Evolutionary conservation across 2,329 filamentous ascomycete genomes (phyloP), one percentile per base, ranked within the genome.

Genomic region (Alternaria novae-zelandiae): DNA sequence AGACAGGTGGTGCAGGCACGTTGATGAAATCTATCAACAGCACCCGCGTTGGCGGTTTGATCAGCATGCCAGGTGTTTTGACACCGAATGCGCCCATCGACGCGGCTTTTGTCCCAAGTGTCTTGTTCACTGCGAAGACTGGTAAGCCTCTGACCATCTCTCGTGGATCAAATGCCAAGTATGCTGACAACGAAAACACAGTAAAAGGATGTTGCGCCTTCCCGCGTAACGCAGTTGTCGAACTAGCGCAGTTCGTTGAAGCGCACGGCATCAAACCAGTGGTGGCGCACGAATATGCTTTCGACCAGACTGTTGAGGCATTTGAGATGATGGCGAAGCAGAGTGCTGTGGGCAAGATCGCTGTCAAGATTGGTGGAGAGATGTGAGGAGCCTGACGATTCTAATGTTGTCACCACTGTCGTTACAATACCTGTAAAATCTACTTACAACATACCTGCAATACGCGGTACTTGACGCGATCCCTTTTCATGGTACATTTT

Each of bases 11-110:
- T 6, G 70, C 79, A 5, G 74, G 75, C 8, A 84, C 83, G 0
- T 75, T 84, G 15, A 62, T 73, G 25, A 82, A 86, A 71, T 84
- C 82, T 55, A 74, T 87, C 32, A 76, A 82, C 10, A 80, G 80
- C 17, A 78, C 84, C 4, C 78, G 81, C 1, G 78, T 75, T 30
- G 85, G 84, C 1, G 86, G 85, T 0, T 66, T 82, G 25, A 81
- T 87, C 44, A 76, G 80, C 50, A 71, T 83, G 11, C 81, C 86
- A 47, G 85, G 85, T 0, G 84, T 82, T 6, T 50, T 50, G 47
- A 50, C 44, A 23, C 21, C 44, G 7, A 46, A 46, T 6, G 44
- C 20, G 21, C 44, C 44, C 3, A 46, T 46, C 21, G 44, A 46
- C 3, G 44, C 44, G 13, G 17, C 44, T 46, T 46, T 46, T 15